phyloP scores from a whole-genome alignment of 2,329 filamentous ascomycete genomes.

The Aulographum hederae region DNA sequence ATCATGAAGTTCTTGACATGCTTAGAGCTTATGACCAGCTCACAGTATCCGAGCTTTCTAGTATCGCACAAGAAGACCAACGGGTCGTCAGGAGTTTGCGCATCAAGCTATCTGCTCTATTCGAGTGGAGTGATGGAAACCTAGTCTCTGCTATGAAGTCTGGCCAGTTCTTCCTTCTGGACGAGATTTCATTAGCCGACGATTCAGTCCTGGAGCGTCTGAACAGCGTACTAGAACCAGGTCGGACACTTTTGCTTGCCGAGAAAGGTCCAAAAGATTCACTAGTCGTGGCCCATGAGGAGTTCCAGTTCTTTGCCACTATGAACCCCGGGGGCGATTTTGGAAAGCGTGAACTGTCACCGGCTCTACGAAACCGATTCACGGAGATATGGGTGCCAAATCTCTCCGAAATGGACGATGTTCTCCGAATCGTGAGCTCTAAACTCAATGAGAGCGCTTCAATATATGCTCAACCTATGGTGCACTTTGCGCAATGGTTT shows the following conservation, averaged over 20 bases:
- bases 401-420: conserved; percentile 67
- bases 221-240: conserved; percentile 88
- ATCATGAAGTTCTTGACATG: conserved; percentile 27
- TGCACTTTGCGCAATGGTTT: conserved; percentile 88
- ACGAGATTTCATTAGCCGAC: conserved; percentile 94
- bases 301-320: conserved; percentile 91
- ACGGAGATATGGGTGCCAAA: conserved; percentile 98
- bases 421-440: conserved; percentile 65
- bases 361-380: conserved; percentile 85
- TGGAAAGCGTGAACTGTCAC: conserved; percentile 92
- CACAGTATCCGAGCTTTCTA: conserved; percentile 21
- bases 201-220: conserved; percentile 92
- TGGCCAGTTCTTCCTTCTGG: conserved; percentile 80
- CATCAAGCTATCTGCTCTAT: conserved; percentile 62
- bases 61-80: conserved; percentile 25
- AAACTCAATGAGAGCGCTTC: conserved; percentile 46
- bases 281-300: conserved; percentile 52
- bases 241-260: conserved; percentile 69
- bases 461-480: conserved; percentile 47
- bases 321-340: conserved; percentile 99
- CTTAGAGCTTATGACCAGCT: conserved; percentile 41
- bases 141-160: conserved; percentile 85
- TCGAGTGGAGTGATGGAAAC: conserved; percentile 92
- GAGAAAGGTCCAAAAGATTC: conserved; percentile 84
- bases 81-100: conserved; percentile 26